Percentiles rank a stretch among this genome's conserved stretches.
Conservation (phyloP, 2,329 filamentous ascomycete species). For the Clonostachys solani region DNA sequence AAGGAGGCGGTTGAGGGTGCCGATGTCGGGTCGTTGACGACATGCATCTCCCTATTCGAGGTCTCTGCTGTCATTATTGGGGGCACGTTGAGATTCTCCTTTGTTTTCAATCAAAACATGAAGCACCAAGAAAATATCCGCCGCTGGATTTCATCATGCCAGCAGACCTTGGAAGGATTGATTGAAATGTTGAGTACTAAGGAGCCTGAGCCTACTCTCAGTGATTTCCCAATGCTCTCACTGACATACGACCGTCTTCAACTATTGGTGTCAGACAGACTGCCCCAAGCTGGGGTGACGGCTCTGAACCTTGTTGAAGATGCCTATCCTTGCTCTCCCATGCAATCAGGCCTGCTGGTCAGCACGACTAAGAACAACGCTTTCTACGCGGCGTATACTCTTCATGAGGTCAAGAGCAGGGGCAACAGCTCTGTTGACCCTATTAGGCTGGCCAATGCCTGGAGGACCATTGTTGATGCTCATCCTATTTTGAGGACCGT, state of each 20-base stretch:
- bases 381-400: conserved; percentile 20
- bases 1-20: neutral
- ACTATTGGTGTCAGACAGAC: conserved; percentile 29
- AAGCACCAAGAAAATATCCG: conserved; percentile 32
- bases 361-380: conserved; percentile 28
- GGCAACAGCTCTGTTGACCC: conserved; percentile 10
- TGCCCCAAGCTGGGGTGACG: conserved; percentile 22
- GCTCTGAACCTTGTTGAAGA: conserved; percentile 26
- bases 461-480: conserved; percentile 35
- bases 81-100: conserved; percentile 35
- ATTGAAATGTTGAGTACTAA: conserved; percentile 28
- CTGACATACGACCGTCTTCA: conserved; percentile 33
- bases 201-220: conserved; percentile 31
- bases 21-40: conserved; percentile 2
- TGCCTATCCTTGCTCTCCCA: conserved; percentile 27
- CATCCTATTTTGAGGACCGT: conserved; percentile 40
- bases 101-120: conserved; percentile 35
- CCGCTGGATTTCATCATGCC: conserved; percentile 36
- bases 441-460: conserved; percentile 32
- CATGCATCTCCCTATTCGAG: conserved; percentile 40
- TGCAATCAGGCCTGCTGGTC: conserved; percentile 30
- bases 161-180: conserved; percentile 32
- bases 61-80: conserved; percentile 37
- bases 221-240: conserved; percentile 35
- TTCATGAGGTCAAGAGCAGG: conserved; percentile 12